Percentiles rank a stretch among this genome's conserved stretches.
Conservation (phyloP, 1,139 yeast genomes). For the Suhomyces bolitotheri region DNA sequence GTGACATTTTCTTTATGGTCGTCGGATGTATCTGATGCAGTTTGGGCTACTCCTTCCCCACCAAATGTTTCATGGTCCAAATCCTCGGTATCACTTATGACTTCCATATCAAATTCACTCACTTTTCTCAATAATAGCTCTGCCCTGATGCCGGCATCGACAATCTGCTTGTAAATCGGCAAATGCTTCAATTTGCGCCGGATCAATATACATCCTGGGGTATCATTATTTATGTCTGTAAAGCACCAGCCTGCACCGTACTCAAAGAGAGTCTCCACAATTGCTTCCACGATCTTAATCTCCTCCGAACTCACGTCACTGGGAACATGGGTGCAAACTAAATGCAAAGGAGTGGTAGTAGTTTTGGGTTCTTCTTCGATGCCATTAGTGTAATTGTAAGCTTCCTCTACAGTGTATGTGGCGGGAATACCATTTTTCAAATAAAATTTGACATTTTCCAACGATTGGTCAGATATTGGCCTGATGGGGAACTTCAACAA, state of each 20-base stretch:
- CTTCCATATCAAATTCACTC: constrained; percentile 54
- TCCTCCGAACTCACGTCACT: constrained; percentile 45
- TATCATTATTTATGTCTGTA: constrained; percentile 62
- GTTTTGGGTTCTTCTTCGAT: constrained; percentile 43
- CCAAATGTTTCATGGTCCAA: constrained; percentile 23
- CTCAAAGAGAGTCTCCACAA: constrained; percentile 69
- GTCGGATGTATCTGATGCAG: neutral
- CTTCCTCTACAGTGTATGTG: constrained; percentile 80
- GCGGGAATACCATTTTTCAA: constrained; percentile 72
- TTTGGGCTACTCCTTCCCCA: neutral
- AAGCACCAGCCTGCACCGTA: constrained; percentile 94
- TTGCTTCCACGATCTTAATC: constrained; percentile 42
- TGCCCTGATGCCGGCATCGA: constrained; percentile 89
- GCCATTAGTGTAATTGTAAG: constrained; percentile 51
- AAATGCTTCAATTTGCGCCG: constrained; percentile 48
- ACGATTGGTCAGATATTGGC: constrained; percentile 52
- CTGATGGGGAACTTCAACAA: constrained; percentile 56
- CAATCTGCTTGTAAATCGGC: constrained; percentile 54
- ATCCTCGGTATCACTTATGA: constrained; percentile 34
- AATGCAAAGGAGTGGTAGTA: constrained; percentile 75
- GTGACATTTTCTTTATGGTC: constrained; percentile 3
- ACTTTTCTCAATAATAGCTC: constrained; percentile 78
- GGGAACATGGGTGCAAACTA: constrained; percentile 57
- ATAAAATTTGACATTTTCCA: constrained; percentile 44
- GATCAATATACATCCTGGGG: constrained; percentile 73